These are phyloP conservation scores for Centrapalus pauciflorus DNA, from an alignment of 129 eudicot species.

Conservation along the genomic window DNA sequence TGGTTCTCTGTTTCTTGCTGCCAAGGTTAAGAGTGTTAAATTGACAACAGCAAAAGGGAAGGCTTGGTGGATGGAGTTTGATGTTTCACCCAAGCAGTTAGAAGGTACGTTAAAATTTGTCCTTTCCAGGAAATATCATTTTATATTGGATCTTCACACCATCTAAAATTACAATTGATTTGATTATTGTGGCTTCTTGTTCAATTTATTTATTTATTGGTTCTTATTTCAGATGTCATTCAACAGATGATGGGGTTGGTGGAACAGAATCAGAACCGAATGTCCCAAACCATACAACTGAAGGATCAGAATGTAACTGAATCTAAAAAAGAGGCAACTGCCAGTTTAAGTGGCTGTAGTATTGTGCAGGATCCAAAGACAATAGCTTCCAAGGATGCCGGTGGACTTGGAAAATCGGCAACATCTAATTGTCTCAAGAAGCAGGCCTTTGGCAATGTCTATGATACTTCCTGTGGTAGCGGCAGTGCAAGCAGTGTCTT, in stretches of 20 bases:
- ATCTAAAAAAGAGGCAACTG: slow-evolving; percentile 26
- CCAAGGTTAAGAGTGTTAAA: slow-evolving; percentile 47
- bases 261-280: slow-evolving; percentile 32
- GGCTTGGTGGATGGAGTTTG: slow-evolving; percentile 80
- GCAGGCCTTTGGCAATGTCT: neutral
- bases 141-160: neutral
- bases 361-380: slow-evolving; percentile 14
- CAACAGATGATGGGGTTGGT: slow-evolving; percentile 48
- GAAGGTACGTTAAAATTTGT: slow-evolving; percentile 42
- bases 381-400: neutral
- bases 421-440: slow-evolving; percentile 12
- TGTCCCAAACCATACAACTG: slow-evolving; percentile 11
- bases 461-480: slow-evolving; percentile 29
- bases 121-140: neutral
- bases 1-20: slow-evolving; percentile 65
- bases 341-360: slow-evolving; percentile 28
- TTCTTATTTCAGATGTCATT: slow-evolving; percentile 46
- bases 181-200: slow-evolving; percentile 1
- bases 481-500: too few relatives aligned
- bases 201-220: too few relatives aligned
- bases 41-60: slow-evolving; percentile 46
- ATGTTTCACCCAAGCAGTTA: slow-evolving; percentile 53
- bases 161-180: neutral
- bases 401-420: slow-evolving; percentile 1
- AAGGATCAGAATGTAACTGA: slow-evolving; percentile 15